Evolutionary conservation across 257 asterid species (phyloP), one percentile per base, ranked within the genome.

Genomic region (Phtheirospermum japonicum): DNA sequence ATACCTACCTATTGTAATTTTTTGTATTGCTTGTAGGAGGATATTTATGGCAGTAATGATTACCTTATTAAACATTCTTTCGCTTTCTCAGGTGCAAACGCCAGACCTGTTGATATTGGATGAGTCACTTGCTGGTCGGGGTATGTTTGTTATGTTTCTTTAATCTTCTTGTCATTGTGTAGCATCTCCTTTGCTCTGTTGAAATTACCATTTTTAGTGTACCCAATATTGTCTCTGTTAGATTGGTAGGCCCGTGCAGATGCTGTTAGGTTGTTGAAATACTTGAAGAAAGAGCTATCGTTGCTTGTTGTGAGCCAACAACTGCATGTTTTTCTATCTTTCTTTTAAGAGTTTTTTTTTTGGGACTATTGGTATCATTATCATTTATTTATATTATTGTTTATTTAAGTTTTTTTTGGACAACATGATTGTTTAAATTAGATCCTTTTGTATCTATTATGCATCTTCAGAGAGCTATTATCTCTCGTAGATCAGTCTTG

Each of bases 41-140:
- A 63, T 10, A 28, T 45, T 51, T 66, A 10, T 28, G 9, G 65
- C 45, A 34, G 68, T 60, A 46, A 64, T 68, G 61, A 34, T 66
- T 76, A 53, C n/a, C 52, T n/a, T n/a, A n/a, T 61, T 63, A 18
- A 63, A 30, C 51, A 63, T 64, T n/a, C n/a, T 54, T 76, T 45
- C 45, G 62, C 57, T 66, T 67, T 31, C 78, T 66, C 85, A 92
- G 97, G 95, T 92, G 64, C 91, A 86, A 78, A 83, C 83, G 77
- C 97, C 99, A 26, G 85, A 82, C 68, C 80, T 92, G 53, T 74
- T 92, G 77, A 68, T 87, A 79, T 72, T 89, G 83, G 97, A 89
- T 53, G 97, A 92, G 80, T 97, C 99, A 72, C 99, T 92, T 73
- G 97, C 97, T 77, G 99, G 99, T 67, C 89, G 89, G 74, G 97